Evolutionary conservation across 495 filamentous ascomycete genomes (phyloP), one percentile per base, ranked within the genome.

Genomic region (Neohortaea acidophila): DNA sequence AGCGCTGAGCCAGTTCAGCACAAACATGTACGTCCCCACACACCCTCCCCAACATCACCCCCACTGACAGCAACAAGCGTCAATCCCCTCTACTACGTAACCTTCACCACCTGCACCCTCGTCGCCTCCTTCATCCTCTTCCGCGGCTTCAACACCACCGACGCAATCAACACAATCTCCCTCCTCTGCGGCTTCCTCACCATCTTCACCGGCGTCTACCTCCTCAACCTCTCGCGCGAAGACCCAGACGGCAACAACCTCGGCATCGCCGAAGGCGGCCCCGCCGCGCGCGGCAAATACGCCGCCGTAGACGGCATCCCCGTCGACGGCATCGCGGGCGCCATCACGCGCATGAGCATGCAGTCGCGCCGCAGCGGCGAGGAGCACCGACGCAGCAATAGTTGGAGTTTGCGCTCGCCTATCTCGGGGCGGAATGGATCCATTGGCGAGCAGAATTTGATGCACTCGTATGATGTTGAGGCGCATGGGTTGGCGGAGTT

Each of bases 31-130:
- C 60, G 77, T 62, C 11, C 15, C 28, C 11, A 28, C 9, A 31
- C 23, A 29, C 27, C 15, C n/a, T n/a, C n/a, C n/a, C n/a, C n/a
- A n/a, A n/a, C 37, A 38, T 30, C 2, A 29, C 15, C 14, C 29
- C 30, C 15, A 35, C 34, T 15, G 12, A 20, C 4, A 12, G 15
- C 33, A 13, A 38, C 20, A 32, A 97, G 89, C 48, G 89, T 97
- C 24, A 97, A 96, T 55, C 89, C 89, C 1, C 73, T 97, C 23
- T 97, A 97, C 67, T 97, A 97, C 59, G 89, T 97, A 35, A 94
- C 87, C n/a, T 97, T 97, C 60, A 97, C 89, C 4, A 96, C 89
- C 4, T 82, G 79, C 22, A 97, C 89, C 12, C 72, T 97, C 34
- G 77, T 79, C 58, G 89, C 89, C 27, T 94, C 85, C 13, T 96